Percentiles rank a stretch among this genome's conserved stretches.
phyloP scores from a whole-genome alignment of 495 filamentous ascomycete species.

The Neurospora sp. region DNA sequence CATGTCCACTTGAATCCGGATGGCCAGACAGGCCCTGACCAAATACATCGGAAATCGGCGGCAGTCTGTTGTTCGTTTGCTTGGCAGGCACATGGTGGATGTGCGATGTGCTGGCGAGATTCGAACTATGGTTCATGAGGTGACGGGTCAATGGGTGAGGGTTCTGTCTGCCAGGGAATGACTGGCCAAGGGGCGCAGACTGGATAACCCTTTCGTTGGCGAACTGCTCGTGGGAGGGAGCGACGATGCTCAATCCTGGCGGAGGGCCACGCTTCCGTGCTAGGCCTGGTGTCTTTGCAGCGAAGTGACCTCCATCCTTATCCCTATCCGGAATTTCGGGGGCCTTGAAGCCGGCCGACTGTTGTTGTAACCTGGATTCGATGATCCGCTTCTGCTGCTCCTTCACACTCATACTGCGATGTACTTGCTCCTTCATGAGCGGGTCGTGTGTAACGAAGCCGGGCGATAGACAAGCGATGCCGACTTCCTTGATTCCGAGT shows the following conservation, averaged over 20 bases:
- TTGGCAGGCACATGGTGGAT: slow-evolving; percentile 85
- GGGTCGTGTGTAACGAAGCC: slow-evolving; percentile 95
- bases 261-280: slow-evolving; percentile 70
- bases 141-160: slow-evolving; percentile 75
- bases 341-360: slow-evolving; percentile 66
- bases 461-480: slow-evolving; percentile 86
- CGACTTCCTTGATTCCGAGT: slow-evolving; percentile 80
- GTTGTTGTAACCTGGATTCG: slow-evolving; percentile 80
- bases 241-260: slow-evolving; percentile 87
- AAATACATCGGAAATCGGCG: slow-evolving; percentile 92
- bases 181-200: slow-evolving; percentile 90
- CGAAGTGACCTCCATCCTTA: slow-evolving; percentile 44
- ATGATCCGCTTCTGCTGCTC: slow-evolving; percentile 95
- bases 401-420: slow-evolving; percentile 84
- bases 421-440: slow-evolving; percentile 88
- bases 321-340: slow-evolving; percentile 38
- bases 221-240: slow-evolving; percentile 90
- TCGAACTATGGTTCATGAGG: slow-evolving; percentile 74
- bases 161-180: slow-evolving; percentile 84
- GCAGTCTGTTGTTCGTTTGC: slow-evolving; percentile 86
- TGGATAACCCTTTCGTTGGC: slow-evolving; percentile 94
- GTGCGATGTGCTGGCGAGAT: slow-evolving; percentile 76
- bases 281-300: slow-evolving; percentile 55
- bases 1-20: slow-evolving; percentile 61
- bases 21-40: slow-evolving; percentile 69